Conservation (phyloP, 2,329 filamentous ascomycete genomes). For the Colletotrichum lupini region DNA sequence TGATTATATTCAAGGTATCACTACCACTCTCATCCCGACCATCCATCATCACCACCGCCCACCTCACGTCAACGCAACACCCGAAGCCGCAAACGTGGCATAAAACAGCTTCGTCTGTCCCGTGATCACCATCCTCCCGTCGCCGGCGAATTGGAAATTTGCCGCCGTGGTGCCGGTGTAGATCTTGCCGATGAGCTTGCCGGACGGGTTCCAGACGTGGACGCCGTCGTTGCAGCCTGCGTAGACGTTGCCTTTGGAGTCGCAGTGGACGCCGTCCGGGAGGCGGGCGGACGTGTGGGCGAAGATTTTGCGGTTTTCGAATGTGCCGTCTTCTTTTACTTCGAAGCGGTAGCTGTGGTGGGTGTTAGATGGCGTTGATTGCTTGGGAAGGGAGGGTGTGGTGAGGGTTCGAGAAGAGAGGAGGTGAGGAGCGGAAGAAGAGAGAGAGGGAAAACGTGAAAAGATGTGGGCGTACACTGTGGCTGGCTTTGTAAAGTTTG, state of each 20-base stretch:
- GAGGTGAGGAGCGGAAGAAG: no score
- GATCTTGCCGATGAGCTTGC: slow-evolving; percentile 66
- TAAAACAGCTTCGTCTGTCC: slow-evolving; percentile 49
- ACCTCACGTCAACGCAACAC: not conserved
- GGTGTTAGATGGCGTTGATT: not conserved
- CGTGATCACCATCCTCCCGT: slow-evolving; percentile 48
- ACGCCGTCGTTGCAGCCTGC: slow-evolving; percentile 60
- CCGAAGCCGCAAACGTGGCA: slow-evolving; percentile 40
- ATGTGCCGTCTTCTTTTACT: slow-evolving; percentile 57
- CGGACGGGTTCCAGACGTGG: slow-evolving; percentile 58
- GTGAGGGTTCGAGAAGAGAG: no score
- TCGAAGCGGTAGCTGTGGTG: slow-evolving; percentile 56
- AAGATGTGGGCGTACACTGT: slow-evolving; percentile 54
- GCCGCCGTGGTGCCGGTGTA: slow-evolving; percentile 56
- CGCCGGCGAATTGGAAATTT: slow-evolving; percentile 58
- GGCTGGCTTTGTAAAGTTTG: slow-evolving; percentile 53
- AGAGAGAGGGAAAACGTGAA: no score
- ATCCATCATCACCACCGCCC: no score
- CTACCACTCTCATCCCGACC: not conserved
- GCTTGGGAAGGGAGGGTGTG: no score
- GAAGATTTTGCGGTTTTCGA: slow-evolving; percentile 63
- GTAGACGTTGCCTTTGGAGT: slow-evolving; percentile 66
- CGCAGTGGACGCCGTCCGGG: slow-evolving; percentile 71
- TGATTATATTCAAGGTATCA: not conserved
- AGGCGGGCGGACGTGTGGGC: slow-evolving; percentile 64